Evolutionary conservation across 2,329 filamentous ascomycete species (phyloP), one percentile per base, ranked within the genome.

Genomic region (Ophiostoma perfectum): DNA sequence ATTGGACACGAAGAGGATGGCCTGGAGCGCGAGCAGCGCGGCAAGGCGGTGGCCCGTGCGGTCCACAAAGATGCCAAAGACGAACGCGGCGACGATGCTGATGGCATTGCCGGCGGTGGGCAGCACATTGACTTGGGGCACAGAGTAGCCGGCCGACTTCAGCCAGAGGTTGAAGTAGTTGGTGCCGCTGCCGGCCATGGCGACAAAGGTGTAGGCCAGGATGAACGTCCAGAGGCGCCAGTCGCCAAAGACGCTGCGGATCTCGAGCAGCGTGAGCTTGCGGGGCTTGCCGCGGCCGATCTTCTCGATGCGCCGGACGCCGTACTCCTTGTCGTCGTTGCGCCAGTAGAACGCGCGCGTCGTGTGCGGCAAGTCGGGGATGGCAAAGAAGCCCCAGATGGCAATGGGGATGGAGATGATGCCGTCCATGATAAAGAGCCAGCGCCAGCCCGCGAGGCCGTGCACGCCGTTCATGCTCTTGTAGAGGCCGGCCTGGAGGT

Each of bases 221-320:
- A 89, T 83, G 72, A 97, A 78, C 0, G 92, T 92, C 90, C 91
- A 96, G n/a, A 96, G 82, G 3, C 92, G 86, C 92, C 92, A 96
- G 77, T 96, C 92, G 47, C 90, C 82, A 44, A 96, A 79, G 1
- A 96, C 90, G 18, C 81, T 80, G 27, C 81, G 80, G 0, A 96
- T 80, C 72, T 96, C 91, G 66, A 80, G 85, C 70, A 90, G 72
- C 1, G 82, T 88, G 67, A 55, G 49, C 18, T 55, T 55, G 18
- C 49, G 49, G n/a, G 49, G 49, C n/a, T 55, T 55, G n/a, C 49
- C 71, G 14, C 72, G 72, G 9, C 73, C 73, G 4, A 74, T 67
- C n/a, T 66, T 70, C 55, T 74, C 72, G 62, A 73, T 72, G 18
- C 73, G 66, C 16, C 72, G 52, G 8, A 74, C 66, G 4, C 71